phyloP scores from a whole-genome alignment of 2,329 filamentous ascomycete species.

The Magnaporthales sp. region DNA sequence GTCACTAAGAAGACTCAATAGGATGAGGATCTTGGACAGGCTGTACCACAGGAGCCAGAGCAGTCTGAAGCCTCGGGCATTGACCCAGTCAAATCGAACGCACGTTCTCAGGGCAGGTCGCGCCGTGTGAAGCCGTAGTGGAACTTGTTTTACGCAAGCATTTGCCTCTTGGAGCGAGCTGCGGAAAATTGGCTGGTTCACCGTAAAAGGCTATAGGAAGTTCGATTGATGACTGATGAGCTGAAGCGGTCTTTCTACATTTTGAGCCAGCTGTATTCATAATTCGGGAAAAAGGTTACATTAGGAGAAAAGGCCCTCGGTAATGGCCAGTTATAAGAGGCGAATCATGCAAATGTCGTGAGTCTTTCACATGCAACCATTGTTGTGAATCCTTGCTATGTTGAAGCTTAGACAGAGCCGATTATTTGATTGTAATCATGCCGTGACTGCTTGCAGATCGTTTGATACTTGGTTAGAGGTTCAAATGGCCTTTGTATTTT shows the following conservation, averaged over 20 bases:
- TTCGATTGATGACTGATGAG: background rate
- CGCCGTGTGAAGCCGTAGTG: background rate
- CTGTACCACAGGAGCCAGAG: background rate
- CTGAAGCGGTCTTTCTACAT: background rate
- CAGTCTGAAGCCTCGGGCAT: background rate
- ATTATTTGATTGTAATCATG: background rate
- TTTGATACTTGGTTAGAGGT: too few species aligned
- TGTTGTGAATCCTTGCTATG: background rate
- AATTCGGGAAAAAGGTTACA: background rate
- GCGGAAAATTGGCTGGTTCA: background rate
- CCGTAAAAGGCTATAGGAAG: background rate
- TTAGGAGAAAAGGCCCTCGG: background rate
- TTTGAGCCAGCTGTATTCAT: background rate
- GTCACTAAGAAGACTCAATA: slow-evolving; percentile 40
- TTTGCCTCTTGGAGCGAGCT: background rate
- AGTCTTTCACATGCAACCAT: background rate
- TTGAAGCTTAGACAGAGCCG: background rate
- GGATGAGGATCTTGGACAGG: background rate
- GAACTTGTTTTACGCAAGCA: background rate
- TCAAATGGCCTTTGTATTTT: too few species aligned
- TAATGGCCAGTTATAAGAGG: background rate
- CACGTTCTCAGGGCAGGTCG: background rate
- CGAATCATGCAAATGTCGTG: background rate
- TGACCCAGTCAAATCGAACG: background rate
- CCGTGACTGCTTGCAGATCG: background rate